Evolutionary conservation across 1,284 basidiomycete species (phyloP), one percentile per base, ranked within the genome.

Genomic region (Cystobasidium slooffiae): DNA sequence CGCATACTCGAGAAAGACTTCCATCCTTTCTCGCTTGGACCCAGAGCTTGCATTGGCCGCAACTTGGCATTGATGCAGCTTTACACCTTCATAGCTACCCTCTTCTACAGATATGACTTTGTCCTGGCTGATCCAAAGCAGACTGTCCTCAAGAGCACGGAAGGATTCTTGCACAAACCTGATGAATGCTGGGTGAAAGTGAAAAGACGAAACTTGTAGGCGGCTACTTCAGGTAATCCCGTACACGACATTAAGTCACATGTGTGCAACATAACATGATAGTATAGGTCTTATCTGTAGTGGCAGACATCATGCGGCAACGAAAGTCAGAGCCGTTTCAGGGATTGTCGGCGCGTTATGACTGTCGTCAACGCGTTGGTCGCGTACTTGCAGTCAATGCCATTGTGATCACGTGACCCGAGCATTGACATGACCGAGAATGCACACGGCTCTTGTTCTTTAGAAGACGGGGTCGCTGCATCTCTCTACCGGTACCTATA

Each of bases 71-170:
- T 84, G 76, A 84, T 92, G 84, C 90, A 93, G 80, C 81, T 92
- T 37, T 84, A 88, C 77, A 86, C 92, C 72, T 91, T 93, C 79
- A 83, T 91, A 68, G 85, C 89, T 18, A 90, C 90, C 0, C 86
- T 93, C 76, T 83, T 91, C 78, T 86, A 88, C 41, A 85, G 89
- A 47, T 65, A 89, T 79, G 86, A 91, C 74, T 87, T 78, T 61
- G 69, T 67, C 37, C 74, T 80, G 22, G 73, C 61, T 14, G 78
- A 78, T 37, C 67, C 39, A 47, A 74, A 52, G 14, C 49, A 69
- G 64, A 59, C 75, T 53, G 77, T 91, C 88, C 82, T 93, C 69
- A 84, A 86, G 43, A 91, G 88, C 0, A 82, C 86, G 31, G 91
- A 93, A 82, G 91, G 91, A 1, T 92, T 92, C 84, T 82, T 93